Percentiles rank a stretch among this genome's conserved stretches.
phyloP scores from a whole-genome alignment of 164 flowering plant genomes.

The Litsea cubeba region DNA sequence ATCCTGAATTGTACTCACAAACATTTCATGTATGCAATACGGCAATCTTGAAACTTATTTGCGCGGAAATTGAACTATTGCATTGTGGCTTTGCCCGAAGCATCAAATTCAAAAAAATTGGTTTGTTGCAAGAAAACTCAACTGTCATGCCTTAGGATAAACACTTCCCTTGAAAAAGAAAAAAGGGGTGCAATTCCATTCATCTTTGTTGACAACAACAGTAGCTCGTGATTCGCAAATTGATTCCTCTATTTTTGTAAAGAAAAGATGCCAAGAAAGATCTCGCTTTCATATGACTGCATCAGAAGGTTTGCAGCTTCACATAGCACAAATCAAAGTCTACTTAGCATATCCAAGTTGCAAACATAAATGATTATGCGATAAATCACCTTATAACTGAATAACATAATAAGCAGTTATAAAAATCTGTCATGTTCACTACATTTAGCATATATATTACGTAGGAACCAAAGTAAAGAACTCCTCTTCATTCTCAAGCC shows the following conservation, averaged over 20 bases:
- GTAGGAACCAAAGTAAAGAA: slow-evolving; percentile 45
- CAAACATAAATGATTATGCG: not conserved
- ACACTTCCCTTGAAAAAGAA: not conserved
- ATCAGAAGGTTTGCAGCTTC: not conserved
- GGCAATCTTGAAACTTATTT: not conserved
- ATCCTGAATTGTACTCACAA: no score
- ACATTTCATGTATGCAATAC: no score
- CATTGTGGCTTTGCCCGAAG: not conserved
- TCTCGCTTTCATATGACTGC: not conserved
- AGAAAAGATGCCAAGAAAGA: not conserved
- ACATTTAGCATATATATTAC: not conserved
- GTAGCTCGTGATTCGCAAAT: not conserved
- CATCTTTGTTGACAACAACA: not conserved
- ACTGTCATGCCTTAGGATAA: not conserved
- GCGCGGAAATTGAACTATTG: not conserved
- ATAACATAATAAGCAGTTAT: not conserved
- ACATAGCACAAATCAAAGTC: not conserved
- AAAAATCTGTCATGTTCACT: no score
- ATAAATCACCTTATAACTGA: not conserved
- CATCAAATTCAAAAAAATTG: not conserved
- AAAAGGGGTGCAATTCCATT: not conserved
- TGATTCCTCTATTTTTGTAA: not conserved
- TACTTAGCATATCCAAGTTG: not conserved
- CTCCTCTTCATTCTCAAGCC: slow-evolving; percentile 29
- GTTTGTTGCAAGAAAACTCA: not conserved